Conservation (phyloP, 2,329 filamentous ascomycete genomes). For the Diaporthe destruens region DNA sequence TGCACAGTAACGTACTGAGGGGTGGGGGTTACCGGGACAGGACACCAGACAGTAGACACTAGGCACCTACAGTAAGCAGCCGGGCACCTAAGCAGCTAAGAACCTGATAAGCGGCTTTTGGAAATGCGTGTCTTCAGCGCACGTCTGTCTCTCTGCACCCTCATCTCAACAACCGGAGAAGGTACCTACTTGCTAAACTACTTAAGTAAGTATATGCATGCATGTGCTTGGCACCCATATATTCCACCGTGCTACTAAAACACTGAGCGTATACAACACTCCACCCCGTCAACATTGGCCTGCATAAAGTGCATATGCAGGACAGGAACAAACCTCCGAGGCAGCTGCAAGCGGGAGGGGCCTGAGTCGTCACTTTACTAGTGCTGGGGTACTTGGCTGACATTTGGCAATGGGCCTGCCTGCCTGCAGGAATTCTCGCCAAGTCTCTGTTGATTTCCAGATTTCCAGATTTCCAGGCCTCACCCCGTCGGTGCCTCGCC, state of each 20-base stretch:
- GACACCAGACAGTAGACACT: too few relatives aligned
- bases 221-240: background rate
- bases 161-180: too few relatives aligned
- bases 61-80: background rate
- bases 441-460: constrained; percentile 22
- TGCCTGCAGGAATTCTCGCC: constrained; percentile 28
- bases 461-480: too few relatives aligned
- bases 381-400: background rate
- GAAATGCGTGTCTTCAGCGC: too few relatives aligned
- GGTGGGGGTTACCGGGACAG: too few relatives aligned
- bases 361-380: constrained; percentile 11
- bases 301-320: constrained; percentile 1
- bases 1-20: too few relatives aligned
- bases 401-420: background rate
- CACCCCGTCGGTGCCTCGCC: background rate
- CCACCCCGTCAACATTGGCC: constrained; percentile 1
- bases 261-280: background rate
- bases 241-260: too few relatives aligned
- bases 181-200: too few relatives aligned
- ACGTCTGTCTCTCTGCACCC: too few relatives aligned
- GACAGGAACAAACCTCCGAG: constrained; percentile 28
- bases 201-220: too few relatives aligned
- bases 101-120: too few relatives aligned
- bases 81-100: too few relatives aligned
- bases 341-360: constrained; percentile 5